Base-by-base conservation (phyloP, 2,329 filamentous ascomycete species). In the Akanthomyces lecanii region DNA sequence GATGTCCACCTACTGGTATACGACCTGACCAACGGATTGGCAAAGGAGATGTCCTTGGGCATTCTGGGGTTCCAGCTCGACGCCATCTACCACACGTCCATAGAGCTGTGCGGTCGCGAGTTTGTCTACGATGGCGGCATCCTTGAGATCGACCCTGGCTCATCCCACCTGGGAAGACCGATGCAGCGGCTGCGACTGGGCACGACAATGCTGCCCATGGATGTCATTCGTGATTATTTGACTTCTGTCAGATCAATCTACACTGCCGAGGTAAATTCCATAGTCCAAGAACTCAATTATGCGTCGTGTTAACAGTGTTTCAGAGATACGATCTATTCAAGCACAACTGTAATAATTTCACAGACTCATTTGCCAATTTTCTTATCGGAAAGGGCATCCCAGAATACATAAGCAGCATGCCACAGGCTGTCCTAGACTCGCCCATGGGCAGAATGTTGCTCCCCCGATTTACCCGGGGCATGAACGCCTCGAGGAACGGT, bases 331-430 rank as follows among this genome's bases (percentile, higher is more conserved):
- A 97, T 71, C 79, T 97, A 5, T 97, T 85, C 74, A 91, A 78
- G 69, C 92, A 97, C 76, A 99, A 99, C 73, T 98, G 94, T 79
- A 99, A 98, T 78, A 97, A 97, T 75, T 99, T 98, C 75, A 91
- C 90, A 4, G 94, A 98, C 71, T 92, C 97, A 65, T 88, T 98
- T 67, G 81, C 91, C 66, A 95, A 91, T 75, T 98, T 98, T 66
- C 80, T 98, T 0, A 80, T 97, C 1, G 94, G 95, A 25, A 90
- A 88, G 68, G 90, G 91, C 3, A 98, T 98, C 64, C 95, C 95
- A 0, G 84, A 88, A 1, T 88, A 96, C 69, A 98, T 99, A 67
- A 84, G 86, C 36, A 91, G 89, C 67, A 87, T 98, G 72, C 94
- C 94, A 0, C 84, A 92, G 70, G 89, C 88, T 1, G 93, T 98